These are phyloP conservation scores for Solanum gracilifrons DNA, from an alignment of 257 asterid species.

Conservation along the genomic window DNA sequence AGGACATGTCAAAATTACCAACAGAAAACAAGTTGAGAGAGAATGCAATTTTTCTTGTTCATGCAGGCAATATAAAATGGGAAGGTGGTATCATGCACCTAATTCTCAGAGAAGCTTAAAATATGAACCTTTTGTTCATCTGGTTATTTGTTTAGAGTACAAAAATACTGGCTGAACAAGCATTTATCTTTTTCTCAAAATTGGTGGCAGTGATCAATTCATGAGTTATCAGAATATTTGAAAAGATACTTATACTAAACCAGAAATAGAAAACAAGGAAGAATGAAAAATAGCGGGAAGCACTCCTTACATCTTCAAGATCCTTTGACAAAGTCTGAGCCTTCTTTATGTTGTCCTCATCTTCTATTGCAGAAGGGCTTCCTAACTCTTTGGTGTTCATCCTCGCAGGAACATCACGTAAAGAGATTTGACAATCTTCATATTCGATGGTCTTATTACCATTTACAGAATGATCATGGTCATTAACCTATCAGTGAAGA, in stretches of 20 bases:
- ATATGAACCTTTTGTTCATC: background rate
- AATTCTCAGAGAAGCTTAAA: background rate
- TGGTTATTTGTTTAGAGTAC: background rate
- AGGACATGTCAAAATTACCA: background rate
- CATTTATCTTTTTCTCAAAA: background rate
- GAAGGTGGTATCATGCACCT: background rate
- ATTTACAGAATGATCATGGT: constrained; percentile 18
- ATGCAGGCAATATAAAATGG: background rate
- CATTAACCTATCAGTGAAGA: constrained; percentile 22
- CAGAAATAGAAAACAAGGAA: background rate
- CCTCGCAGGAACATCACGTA: constrained; percentile 11
- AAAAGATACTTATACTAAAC: background rate
- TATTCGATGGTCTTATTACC: constrained; percentile 11
- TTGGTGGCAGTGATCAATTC: background rate
- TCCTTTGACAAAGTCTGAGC: constrained; percentile 68
- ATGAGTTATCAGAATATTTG: background rate
- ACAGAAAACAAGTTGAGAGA: background rate
- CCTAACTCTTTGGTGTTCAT: constrained; percentile 30
- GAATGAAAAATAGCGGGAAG: background rate
- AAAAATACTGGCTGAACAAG: background rate
- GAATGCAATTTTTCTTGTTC: background rate
- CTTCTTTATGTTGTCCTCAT: constrained; percentile 42
- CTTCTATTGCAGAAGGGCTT: constrained; percentile 24
- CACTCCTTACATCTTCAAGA: constrained; percentile 54
- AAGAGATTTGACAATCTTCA: constrained; percentile 14